Conservation (phyloP, 768 basidiomycete genomes). For the Xerocomellus dryophilus region DNA sequence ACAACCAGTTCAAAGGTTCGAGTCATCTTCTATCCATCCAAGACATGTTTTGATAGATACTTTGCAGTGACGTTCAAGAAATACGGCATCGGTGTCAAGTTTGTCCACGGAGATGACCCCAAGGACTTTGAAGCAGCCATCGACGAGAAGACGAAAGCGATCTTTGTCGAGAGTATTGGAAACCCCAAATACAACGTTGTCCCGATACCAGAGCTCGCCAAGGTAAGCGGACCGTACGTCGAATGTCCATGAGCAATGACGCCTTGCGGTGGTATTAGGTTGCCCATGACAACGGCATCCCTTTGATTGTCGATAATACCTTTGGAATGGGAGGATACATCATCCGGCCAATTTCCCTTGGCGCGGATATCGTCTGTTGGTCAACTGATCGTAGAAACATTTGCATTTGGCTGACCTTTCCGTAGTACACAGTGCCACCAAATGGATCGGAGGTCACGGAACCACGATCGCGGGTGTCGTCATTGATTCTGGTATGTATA, state of each 20-base stretch:
- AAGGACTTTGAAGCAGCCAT: constrained; percentile 50
- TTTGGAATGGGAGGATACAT: constrained; percentile 62
- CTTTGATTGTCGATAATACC: constrained; percentile 65
- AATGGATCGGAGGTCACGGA: constrained; percentile 70
- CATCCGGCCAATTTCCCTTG: constrained; percentile 50
- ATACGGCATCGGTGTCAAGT: constrained; percentile 53
- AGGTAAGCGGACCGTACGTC: constrained; percentile 30
- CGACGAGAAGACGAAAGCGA: constrained; percentile 56
- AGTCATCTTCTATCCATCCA: not conserved
- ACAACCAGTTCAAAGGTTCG: constrained; percentile 61
- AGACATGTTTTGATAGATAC: not conserved
- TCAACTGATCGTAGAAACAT: not conserved
- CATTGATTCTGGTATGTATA: constrained; percentile 49
- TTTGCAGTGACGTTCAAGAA: constrained; percentile 50
- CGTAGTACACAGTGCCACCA: constrained; percentile 55
- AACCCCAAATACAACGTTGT: constrained; percentile 60
- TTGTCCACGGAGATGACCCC: constrained; percentile 46
- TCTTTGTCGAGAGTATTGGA: constrained; percentile 60
- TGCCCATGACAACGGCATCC: constrained; percentile 58
- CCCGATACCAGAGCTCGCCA: constrained; percentile 55
- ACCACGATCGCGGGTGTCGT: constrained; percentile 65
- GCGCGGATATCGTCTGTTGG: constrained; percentile 53
- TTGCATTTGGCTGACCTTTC: not conserved
- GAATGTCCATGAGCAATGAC: not conserved
- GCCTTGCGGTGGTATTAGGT: constrained; percentile 32